Base-by-base conservation (phyloP, 2,329 filamentous ascomycete genomes). In the Pseudogymnoascus sp. region DNA sequence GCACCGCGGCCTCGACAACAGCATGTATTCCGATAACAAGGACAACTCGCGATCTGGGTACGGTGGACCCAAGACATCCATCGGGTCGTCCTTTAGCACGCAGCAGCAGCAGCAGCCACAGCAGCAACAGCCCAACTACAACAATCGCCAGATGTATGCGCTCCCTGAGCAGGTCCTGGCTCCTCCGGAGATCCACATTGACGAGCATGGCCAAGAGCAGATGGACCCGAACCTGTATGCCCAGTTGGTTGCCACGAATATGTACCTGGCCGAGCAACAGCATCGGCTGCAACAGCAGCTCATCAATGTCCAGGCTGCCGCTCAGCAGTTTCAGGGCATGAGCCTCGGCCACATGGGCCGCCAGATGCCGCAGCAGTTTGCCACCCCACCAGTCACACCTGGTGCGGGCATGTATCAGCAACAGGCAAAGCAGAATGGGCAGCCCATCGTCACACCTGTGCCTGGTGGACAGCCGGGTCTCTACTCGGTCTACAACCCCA, bases 211-310 rank as follows among this genome's bases (percentile, higher is more conserved):
- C 55, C 85, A 88, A 68, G 83, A 89, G 64, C 82, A 87, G 68
- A 89, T 96, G 78, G 94, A 97, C 70, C 91, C 92, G 60, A 87
- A 85, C 64, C 75, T 95, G 60, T 94, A 96, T 68, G 90, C 92
- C 60, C 91, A 96, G 75, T 81, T 97, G 66, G 84, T 97, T 71
- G 89, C 91, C 62, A 95, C 92, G 70, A 96, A 97, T 74, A 78
- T 94, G 73, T 96, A 95, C 72, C 82, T 99, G 59, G 91, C 92
- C 40, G 91, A 96, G 72, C 92, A 96, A 76, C 93, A 97, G 77
- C 92, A 96, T 77, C 88, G 90, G 66, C 85, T 97, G 60, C 92
- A 97, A 77, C 92, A 97, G 77, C 92, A 97, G 77, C 82, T 97
- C 67, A 84, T 91, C 68, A 89, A 80, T 67, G 86, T 97, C 25